Percentiles rank a stretch among this genome's conserved stretches.
Conservation (phyloP, 108 stramenopile genomes). For the Fragilaria crotonensis region DNA sequence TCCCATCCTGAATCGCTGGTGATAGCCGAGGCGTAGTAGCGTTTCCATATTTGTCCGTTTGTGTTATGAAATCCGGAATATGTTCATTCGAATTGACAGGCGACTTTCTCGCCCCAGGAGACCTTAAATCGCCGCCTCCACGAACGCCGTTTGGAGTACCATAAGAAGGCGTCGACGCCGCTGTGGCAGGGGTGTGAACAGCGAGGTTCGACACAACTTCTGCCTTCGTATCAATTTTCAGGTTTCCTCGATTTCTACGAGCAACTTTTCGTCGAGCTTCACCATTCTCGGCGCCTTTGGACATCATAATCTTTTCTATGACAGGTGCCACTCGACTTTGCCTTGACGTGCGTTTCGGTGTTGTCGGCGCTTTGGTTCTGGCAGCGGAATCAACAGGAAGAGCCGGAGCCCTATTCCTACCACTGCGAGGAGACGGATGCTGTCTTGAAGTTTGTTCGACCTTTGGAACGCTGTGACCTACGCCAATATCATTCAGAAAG, state of each 20-base stretch:
- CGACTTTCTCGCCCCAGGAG: constrained; percentile 68
- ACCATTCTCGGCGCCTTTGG: background rate
- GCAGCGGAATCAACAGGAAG: too few species aligned
- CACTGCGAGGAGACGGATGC: constrained; percentile 7
- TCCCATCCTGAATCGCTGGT: constrained; percentile 32
- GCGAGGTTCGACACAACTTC: background rate
- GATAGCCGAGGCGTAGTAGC: constrained; percentile 67
- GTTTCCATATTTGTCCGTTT: constrained; percentile 75
- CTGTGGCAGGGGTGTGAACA: constrained; percentile 9
- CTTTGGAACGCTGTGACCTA: background rate
- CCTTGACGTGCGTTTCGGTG: background rate
- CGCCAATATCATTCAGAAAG: background rate
- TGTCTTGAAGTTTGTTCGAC: constrained; percentile 3
- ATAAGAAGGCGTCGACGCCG: constrained; percentile 16
- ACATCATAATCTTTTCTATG: background rate
- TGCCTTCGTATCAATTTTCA: constrained; percentile 9
- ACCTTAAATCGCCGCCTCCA: constrained; percentile 56
- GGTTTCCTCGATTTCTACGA: background rate
- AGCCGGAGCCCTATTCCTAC: too few species aligned
- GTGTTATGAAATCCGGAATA: constrained; percentile 84
- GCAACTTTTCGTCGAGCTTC: background rate
- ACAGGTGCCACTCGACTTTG: background rate
- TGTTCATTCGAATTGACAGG: constrained; percentile 34
- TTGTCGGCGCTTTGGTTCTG: background rate
- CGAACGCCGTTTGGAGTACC: constrained; percentile 44